Evolutionary conservation across 31 red algal species (phyloP), one percentile per base, ranked within the genome.

Genomic region (Porphyra umbilicalis): DNA sequence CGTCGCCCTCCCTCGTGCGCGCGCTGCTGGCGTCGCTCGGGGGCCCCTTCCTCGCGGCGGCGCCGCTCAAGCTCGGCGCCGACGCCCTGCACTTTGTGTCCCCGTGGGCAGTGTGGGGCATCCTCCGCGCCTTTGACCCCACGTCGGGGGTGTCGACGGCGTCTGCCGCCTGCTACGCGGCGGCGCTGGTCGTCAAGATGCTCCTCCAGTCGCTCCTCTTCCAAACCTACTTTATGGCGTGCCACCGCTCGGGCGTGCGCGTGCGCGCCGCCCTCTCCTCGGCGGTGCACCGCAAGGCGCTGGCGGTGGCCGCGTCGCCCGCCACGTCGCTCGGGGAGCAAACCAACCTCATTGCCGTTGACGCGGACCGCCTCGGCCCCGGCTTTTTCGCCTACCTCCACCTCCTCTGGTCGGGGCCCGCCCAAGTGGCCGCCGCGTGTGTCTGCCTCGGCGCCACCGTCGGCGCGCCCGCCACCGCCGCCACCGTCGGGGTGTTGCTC

Each of bases 321-420:
- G 91, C 75, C 35, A 86, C 88, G 86, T 89, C 8, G 87, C 83
- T 8, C 92, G 95, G 33, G 82, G 86, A 80, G 89, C 92, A 78
- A 77, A 92, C 77, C 39, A 98, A 92, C 77, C 85, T 98, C 34
- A 87, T 98, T 74, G 80, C 92, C 38, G 89, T 80, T 35, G 95
- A 94, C 84, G 84, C 92, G 29, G 85, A 86, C 32, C 88, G 82
- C 29, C 83, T 92, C 34, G 71, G 57, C 20, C 44, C 89, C 0
- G 87, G 92, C 75, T 79, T 88, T 3, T 82, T 94, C 9, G 82
- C 85, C 35, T 95, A 90, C 76, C 44, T 92, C 35, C 84, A 98
- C 77, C 89, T 91, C 81, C 29, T 96, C 20, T 98, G 96, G 96
- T 86, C 79, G 71, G 81, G 87, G 4, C 44, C 81, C 44, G 82